Evolutionary conservation across 306 rosid species (phyloP).

Genomic region (Lathyrus sativus): DNA sequence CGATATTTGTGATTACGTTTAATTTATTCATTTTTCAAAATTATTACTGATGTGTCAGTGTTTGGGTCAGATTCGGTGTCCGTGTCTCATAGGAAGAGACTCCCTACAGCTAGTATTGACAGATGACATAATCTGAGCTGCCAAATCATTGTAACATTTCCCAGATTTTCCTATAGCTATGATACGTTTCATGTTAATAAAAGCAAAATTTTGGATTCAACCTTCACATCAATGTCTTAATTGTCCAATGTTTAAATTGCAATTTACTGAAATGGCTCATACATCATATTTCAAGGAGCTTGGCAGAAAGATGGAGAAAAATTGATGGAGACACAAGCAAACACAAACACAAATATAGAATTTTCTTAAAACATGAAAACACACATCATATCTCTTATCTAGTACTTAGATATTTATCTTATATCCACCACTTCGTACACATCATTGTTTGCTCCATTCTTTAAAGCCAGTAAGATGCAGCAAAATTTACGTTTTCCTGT

Average conservation of each 20-base stretch:
- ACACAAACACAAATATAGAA: neutral
- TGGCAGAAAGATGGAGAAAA: neutral
- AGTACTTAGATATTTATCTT: constrained; percentile 3
- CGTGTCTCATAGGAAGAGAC: neutral
- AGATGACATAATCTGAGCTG: neutral
- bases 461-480: constrained; percentile 28
- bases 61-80: too few relatives aligned
- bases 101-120: neutral
- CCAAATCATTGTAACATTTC: neutral
- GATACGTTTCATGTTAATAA: neutral
- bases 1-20: too few relatives aligned
- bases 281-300: constrained; percentile 14
- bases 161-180: neutral
- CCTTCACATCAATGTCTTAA: neutral
- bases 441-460: constrained; percentile 22
- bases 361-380: neutral
- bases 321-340: neutral
- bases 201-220: neutral
- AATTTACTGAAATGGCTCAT: neutral
- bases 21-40: too few relatives aligned
- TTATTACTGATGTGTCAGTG: too few relatives aligned
- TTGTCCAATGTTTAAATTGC: neutral
- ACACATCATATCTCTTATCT: constrained; percentile 21
- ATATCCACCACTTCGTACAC: constrained; percentile 29
- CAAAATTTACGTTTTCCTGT: constrained; percentile 37